phyloP scores from a whole-genome alignment of 495 filamentous ascomycete genomes.

The Neurospora terricola region DNA sequence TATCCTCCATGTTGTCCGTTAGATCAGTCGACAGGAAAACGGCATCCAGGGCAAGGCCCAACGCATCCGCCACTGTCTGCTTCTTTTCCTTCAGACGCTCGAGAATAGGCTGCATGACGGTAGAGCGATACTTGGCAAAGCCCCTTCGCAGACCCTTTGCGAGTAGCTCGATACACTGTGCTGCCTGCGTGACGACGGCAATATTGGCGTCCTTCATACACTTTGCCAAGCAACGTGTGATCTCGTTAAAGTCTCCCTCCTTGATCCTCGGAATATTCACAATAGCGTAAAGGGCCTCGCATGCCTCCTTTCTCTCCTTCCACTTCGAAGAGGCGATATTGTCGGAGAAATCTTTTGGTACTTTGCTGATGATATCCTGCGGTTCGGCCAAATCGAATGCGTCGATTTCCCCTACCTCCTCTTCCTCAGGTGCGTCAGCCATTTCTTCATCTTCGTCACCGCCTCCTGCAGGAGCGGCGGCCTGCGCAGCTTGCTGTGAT shows the following conservation, averaged over 20 bases:
- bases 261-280: slow-evolving; percentile 88
- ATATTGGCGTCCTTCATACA: slow-evolving; percentile 99
- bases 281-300: slow-evolving; percentile 68
- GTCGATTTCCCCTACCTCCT: slow-evolving; percentile 64
- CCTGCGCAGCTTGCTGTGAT: slow-evolving; percentile 78
- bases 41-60: slow-evolving; percentile 75
- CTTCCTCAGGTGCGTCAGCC: slow-evolving; percentile 47
- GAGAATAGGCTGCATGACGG: slow-evolving; percentile 76
- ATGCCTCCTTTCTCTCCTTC: slow-evolving; percentile 94
- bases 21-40: slow-evolving; percentile 73
- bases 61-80: slow-evolving; percentile 72
- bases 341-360: slow-evolving; percentile 74
- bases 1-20: slow-evolving; percentile 81
- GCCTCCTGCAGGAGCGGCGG: slow-evolving; percentile 48
- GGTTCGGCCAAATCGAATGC: slow-evolving; percentile 85
- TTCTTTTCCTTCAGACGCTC: slow-evolving; percentile 98
- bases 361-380: slow-evolving; percentile 75
- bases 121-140: slow-evolving; percentile 72
- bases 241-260: slow-evolving; percentile 78
- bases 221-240: slow-evolving; percentile 74
- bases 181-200: slow-evolving; percentile 84
- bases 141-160: slow-evolving; percentile 74
- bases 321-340: slow-evolving; percentile 83
- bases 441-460: slow-evolving; percentile 47
- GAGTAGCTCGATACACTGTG: slow-evolving; percentile 86